Evolutionary conservation across 768 basidiomycete species (phyloP).

Genomic region (Termitomyces sp.): DNA sequence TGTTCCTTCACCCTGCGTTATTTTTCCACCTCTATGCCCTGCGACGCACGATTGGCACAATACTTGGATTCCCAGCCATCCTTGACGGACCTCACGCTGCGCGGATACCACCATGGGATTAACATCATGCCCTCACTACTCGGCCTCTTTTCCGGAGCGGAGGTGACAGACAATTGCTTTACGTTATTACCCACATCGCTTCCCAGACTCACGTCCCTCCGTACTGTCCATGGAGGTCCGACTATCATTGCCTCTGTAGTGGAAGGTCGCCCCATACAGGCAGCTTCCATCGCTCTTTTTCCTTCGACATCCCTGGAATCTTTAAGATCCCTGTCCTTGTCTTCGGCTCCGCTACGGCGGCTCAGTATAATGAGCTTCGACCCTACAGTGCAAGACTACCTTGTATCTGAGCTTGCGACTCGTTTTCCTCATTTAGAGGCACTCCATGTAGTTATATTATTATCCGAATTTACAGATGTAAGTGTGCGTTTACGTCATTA

Average conservation of each 20-base stretch:
- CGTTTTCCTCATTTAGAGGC: slow-evolving; percentile 55
- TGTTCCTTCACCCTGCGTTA: slow-evolving; percentile 43
- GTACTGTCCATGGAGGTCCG: slow-evolving; percentile 53
- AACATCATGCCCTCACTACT: slow-evolving; percentile 25
- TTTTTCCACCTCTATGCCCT: slow-evolving; percentile 59
- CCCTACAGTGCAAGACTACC: slow-evolving; percentile 36
- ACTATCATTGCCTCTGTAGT: slow-evolving; percentile 44
- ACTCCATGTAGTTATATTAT: slow-evolving; percentile 57
- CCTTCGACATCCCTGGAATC: slow-evolving; percentile 36
- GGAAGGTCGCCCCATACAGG: slow-evolving; percentile 45
- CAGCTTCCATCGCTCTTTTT: slow-evolving; percentile 53
- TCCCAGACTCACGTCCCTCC: slow-evolving; percentile 47
- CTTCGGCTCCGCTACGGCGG: slow-evolving; percentile 40
- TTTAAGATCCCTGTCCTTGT: slow-evolving; percentile 42
- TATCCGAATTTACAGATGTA: slow-evolving; percentile 47
- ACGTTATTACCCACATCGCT: slow-evolving; percentile 39
- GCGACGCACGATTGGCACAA: slow-evolving; percentile 41
- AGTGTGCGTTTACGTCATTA: slow-evolving; percentile 20
- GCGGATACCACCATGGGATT: slow-evolving; percentile 44
- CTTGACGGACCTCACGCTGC: slow-evolving; percentile 53
- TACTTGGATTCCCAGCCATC: slow-evolving; percentile 52
- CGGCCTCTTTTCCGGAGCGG: slow-evolving; percentile 14
- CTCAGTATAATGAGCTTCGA: slow-evolving; percentile 64
- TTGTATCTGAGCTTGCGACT: slow-evolving; percentile 47
- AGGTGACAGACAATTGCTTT: slow-evolving; percentile 23